phyloP scores from a whole-genome alignment of 2,329 filamentous ascomycete species.

The Colletotrichum salicis region DNA sequence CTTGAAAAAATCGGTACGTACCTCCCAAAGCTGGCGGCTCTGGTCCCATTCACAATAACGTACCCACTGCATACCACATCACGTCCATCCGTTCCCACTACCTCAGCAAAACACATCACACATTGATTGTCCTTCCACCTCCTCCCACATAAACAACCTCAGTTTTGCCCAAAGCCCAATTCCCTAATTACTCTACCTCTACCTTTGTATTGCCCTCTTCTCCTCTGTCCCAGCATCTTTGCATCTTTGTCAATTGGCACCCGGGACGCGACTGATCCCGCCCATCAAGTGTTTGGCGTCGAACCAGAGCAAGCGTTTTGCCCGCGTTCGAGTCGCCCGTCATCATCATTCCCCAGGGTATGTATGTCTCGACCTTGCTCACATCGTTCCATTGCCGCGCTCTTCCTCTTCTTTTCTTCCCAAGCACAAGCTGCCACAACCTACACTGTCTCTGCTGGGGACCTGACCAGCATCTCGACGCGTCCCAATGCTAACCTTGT shows the following conservation, averaged over 20 bases:
- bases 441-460: not conserved
- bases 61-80: conserved; percentile 35
- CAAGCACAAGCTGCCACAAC: not conserved
- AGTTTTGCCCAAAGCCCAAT: not conserved
- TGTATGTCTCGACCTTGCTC: conserved; percentile 20
- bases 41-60: conserved; percentile 23
- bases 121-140: conserved; percentile 18
- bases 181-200: conserved; percentile 3
- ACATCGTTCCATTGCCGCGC: not conserved
- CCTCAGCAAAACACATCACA: conserved; percentile 34
- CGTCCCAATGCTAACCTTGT: conserved; percentile 28
- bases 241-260: conserved; percentile 20
- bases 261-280: conserved; percentile 25
- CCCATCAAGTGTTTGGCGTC: conserved; percentile 26
- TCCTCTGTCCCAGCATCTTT: not conserved
- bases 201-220: conserved; percentile 9
- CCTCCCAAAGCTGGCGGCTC: not conserved
- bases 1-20: conserved; percentile 24
- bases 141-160: conserved; percentile 29
- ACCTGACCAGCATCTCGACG: conserved; percentile 8
- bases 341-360: conserved; percentile 34
- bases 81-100: conserved; percentile 34
- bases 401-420: not conserved
- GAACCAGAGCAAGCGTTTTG: conserved; percentile 27
- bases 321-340: conserved; percentile 28